These are phyloP conservation scores for Bidens hawaiensis DNA, from an alignment of 140 eudicot species.

Conservation along the genomic window DNA sequence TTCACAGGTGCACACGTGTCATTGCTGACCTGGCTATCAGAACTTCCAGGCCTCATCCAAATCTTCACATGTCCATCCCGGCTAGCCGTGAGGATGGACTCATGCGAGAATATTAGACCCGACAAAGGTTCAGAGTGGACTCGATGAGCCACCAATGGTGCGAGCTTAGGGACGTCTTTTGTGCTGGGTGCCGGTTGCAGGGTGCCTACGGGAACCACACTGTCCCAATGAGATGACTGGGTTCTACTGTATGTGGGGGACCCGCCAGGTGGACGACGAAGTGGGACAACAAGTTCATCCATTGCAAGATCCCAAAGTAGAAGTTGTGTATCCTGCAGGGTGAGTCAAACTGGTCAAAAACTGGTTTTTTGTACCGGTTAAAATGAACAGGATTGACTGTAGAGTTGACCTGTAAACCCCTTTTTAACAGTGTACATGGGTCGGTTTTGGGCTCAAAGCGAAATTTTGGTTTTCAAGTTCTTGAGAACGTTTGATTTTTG, in stretches of 20 bases:
- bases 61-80: slow-evolving; percentile 86
- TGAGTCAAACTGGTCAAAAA: not conserved
- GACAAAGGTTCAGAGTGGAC: slow-evolving; percentile 85
- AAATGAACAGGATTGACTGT: not conserved
- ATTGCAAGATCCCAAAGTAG: slow-evolving; percentile 85
- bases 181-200: slow-evolving; percentile 85
- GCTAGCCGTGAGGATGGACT: slow-evolving; percentile 60
- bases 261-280: slow-evolving; percentile 82
- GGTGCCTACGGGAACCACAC: slow-evolving; percentile 53
- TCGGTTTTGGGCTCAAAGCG: no score
- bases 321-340: slow-evolving; percentile 67
- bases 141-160: slow-evolving; percentile 83
- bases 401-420: not conserved
- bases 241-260: slow-evolving; percentile 80
- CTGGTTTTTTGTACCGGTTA: not conserved
- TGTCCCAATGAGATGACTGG: slow-evolving; percentile 80
- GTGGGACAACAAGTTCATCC: slow-evolving; percentile 88
- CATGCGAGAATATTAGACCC: slow-evolving; percentile 62
- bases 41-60: slow-evolving; percentile 69
- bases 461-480: no score
- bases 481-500: no score
- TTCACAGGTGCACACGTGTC: slow-evolving; percentile 22
- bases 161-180: slow-evolving; percentile 81
- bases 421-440: no score
- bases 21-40: slow-evolving; percentile 42